Conservation (phyloP, 441 rosid genomes). For the Macaranga tanarius region DNA sequence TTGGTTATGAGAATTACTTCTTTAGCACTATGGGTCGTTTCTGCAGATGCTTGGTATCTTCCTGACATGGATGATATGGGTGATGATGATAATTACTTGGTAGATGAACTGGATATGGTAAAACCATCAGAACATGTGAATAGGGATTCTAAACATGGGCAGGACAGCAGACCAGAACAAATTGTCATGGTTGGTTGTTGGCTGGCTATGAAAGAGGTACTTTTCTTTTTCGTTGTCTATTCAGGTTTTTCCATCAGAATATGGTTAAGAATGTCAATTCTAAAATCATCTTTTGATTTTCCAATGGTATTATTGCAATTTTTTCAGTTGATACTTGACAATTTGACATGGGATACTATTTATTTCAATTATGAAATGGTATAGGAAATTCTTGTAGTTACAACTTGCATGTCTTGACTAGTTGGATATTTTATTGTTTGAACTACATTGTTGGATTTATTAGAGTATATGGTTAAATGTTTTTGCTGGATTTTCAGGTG, state of each 20-base stretch:
- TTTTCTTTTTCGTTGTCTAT: slow-evolving; percentile 22
- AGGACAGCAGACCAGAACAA: slow-evolving; percentile 59
- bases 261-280: slow-evolving; percentile 5
- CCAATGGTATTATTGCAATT: slow-evolving; percentile 5
- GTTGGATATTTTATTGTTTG: neutral
- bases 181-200: slow-evolving; percentile 98
- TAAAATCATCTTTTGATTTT: neutral
- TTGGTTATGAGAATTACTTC: slow-evolving; percentile 80
- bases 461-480: neutral
- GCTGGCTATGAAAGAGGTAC: slow-evolving; percentile 99
- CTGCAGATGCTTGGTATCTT: slow-evolving; percentile 91
- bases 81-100: slow-evolving; percentile 58
- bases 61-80: slow-evolving; percentile 84
- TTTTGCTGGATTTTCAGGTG: slow-evolving; percentile 53
- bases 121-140: slow-evolving; percentile 40
- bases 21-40: slow-evolving; percentile 93
- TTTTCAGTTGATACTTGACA: neutral
- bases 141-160: slow-evolving; percentile 34
- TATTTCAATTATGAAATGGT: slow-evolving; percentile 4
- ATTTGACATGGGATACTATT: neutral
- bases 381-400: neutral
- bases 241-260: slow-evolving; percentile 22
- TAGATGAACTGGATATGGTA: slow-evolving; percentile 44
- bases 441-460: no score
- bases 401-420: neutral